Conservation (phyloP, 495 filamentous ascomycete genomes). For the Lasiosphaeria miniovina region DNA sequence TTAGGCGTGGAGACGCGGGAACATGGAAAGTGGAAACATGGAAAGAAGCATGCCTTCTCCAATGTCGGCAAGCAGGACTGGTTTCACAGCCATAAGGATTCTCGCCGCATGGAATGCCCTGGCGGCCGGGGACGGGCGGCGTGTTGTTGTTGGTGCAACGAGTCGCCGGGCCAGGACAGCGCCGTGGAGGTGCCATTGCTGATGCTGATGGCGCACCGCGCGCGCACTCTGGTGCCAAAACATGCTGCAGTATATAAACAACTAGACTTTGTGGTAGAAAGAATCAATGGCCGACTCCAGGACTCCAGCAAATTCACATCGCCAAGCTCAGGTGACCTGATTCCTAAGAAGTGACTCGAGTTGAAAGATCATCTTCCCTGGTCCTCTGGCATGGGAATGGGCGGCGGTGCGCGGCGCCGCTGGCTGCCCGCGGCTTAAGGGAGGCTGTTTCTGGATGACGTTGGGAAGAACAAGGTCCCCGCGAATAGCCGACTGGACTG, state of each 20-base stretch:
- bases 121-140: conserved; percentile 14
- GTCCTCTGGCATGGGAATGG: not conserved
- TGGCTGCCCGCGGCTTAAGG: conserved; percentile 35
- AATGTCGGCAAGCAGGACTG: conserved; percentile 91
- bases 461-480: conserved; percentile 29
- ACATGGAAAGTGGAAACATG: not conserved
- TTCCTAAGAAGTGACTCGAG: too few relatives aligned
- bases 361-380: too few relatives aligned
- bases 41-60: conserved; percentile 70
- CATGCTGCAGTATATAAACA: conserved; percentile 28
- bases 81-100: conserved; percentile 63
- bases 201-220: conserved; percentile 30
- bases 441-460: conserved; percentile 19
- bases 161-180: conserved; percentile 19
- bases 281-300: conserved; percentile 1
- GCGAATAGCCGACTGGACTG: conserved; percentile 30
- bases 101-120: conserved; percentile 60
- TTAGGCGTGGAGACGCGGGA: not conserved
- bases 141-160: conserved; percentile 20
- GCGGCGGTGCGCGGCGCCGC: not conserved
- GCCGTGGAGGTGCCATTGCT: conserved; percentile 38
- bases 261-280: not conserved
- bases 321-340: conserved; percentile 14
- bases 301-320: conserved; percentile 16
- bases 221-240: conserved; percentile 45